Evolutionary conservation across 495 filamentous ascomycete genomes (phyloP).

Genomic region (Neurospora sp.): DNA sequence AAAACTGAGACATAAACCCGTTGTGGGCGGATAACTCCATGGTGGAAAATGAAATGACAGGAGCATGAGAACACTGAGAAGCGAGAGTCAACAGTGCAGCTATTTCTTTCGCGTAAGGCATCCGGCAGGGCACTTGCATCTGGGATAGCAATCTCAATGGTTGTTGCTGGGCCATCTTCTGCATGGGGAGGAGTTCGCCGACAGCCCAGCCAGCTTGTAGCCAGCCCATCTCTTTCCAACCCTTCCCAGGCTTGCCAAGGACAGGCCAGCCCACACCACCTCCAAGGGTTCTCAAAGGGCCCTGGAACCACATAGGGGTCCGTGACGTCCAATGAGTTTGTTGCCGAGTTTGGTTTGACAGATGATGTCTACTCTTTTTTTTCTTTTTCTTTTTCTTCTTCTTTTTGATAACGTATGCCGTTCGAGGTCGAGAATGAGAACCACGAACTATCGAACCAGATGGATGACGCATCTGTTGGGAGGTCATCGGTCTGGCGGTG

Average conservation of each 20-base stretch:
- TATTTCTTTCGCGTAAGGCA: slow-evolving; percentile 23
- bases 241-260: background rate
- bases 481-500: background rate
- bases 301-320: slow-evolving; percentile 14
- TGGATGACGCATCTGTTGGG: background rate
- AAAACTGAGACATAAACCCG: background rate
- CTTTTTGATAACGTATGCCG: background rate
- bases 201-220: slow-evolving; percentile 6
- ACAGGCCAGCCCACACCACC: background rate
- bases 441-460: background rate
- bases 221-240: slow-evolving; percentile 6
- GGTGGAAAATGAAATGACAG: slow-evolving; percentile 1
- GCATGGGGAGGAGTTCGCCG: slow-evolving; percentile 16
- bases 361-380: background rate
- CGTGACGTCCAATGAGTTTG: slow-evolving; percentile 16
- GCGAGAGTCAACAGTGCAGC: slow-evolving; percentile 6
- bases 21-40: background rate
- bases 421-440: background rate
- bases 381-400: background rate
- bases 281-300: background rate
- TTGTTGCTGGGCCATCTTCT: slow-evolving; percentile 5
- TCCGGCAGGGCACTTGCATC: slow-evolving; percentile 27
- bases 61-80: slow-evolving; percentile 1
- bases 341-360: background rate
- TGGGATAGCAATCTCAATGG: slow-evolving; percentile 13